Conservation (phyloP, 768 basidiomycete genomes). For the Lentinus tigrinus region DNA sequence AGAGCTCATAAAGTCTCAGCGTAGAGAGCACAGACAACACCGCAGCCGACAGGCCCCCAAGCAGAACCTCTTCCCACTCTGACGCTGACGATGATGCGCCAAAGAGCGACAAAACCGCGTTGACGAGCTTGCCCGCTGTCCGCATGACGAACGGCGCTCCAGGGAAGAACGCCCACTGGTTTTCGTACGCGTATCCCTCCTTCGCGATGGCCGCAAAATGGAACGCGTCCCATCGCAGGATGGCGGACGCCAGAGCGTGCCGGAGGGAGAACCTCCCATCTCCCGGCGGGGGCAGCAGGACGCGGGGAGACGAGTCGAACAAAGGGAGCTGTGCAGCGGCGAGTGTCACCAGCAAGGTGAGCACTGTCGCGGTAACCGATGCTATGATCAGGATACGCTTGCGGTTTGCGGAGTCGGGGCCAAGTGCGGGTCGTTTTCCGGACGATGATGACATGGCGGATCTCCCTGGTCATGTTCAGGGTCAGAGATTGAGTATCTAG, state of each 20-base stretch:
- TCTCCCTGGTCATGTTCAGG: background rate
- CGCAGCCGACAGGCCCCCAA: conserved; percentile 37
- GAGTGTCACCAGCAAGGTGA: conserved; percentile 11
- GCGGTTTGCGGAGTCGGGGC: background rate
- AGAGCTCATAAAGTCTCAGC: conserved; percentile 54
- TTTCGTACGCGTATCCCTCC: conserved; percentile 61
- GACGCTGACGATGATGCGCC: background rate
- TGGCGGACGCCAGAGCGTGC: conserved; percentile 21
- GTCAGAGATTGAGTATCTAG: background rate
- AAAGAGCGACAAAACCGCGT: background rate
- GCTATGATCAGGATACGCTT: background rate
- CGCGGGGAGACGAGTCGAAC: conserved; percentile 28
- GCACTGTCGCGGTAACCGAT: background rate
- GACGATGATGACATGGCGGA: background rate
- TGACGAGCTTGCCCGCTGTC: background rate
- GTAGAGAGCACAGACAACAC: conserved; percentile 33
- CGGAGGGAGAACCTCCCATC: background rate
- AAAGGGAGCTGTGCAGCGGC: conserved; percentile 19
- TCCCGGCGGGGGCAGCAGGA: conserved; percentile 4
- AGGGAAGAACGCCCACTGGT: conserved; percentile 88
- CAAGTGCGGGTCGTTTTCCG: background rate
- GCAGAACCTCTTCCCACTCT: conserved; percentile 23
- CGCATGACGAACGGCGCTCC: conserved; percentile 60
- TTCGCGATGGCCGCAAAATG: conserved; percentile 74
- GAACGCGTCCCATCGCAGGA: conserved; percentile 86